Conservation (phyloP, 352 stramenopile genomes). For the Pilasporangium apinafurcum region DNA sequence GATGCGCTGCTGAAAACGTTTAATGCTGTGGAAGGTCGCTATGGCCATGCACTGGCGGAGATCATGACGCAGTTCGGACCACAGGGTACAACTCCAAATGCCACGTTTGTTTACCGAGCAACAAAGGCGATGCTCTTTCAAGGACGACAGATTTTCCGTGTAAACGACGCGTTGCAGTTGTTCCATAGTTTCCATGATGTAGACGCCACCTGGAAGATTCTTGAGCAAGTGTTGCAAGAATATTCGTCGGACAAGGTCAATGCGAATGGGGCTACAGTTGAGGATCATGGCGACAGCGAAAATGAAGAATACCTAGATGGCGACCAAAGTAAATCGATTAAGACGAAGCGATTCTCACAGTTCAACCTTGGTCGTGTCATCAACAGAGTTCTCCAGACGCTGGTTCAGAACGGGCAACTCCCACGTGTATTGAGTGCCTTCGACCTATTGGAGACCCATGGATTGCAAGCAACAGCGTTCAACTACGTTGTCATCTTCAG, state of each 20-base stretch:
- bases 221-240: constrained; percentile 34
- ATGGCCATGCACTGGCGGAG: constrained; percentile 36
- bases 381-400: constrained; percentile 35
- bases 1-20: constrained; percentile 48
- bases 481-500: constrained; percentile 46
- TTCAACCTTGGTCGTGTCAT: constrained; percentile 45
- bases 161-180: constrained; percentile 28
- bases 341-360: constrained; percentile 17
- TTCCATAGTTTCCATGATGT: constrained; percentile 46
- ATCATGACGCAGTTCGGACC: constrained; percentile 41
- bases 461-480: constrained; percentile 15
- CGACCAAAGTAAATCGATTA: constrained; percentile 1
- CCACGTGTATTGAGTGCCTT: constrained; percentile 22
- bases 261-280: neutral
- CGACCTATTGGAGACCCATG: constrained; percentile 21
- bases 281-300: constrained; percentile 5
- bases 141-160: constrained; percentile 35
- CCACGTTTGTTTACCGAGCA: constrained; percentile 40
- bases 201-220: constrained; percentile 25
- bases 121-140: constrained; percentile 50
- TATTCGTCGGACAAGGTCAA: constrained; percentile 21
- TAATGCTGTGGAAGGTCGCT: constrained; percentile 25
- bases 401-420: constrained; percentile 37
- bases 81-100: constrained; percentile 17
- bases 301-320: neutral